A percentile compares a stretch with the other conserved stretches of the same genome.
Conservation (phyloP, 352 stramenopile genomes). For the Pelagophyceae sp. region DNA sequence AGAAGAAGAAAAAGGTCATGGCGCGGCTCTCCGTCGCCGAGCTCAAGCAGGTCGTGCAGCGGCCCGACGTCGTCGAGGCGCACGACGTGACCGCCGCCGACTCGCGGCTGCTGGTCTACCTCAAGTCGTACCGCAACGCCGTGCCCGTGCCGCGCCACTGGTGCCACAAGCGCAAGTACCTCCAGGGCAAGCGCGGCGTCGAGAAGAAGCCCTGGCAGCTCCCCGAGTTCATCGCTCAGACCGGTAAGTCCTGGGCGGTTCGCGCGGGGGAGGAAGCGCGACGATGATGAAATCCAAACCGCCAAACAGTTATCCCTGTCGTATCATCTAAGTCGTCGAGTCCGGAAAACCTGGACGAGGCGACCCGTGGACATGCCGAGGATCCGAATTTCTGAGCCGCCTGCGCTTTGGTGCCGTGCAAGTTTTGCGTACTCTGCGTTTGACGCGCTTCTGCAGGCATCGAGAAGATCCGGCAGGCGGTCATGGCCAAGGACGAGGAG, state of each 20-base stretch:
- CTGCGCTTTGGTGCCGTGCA: too few species aligned
- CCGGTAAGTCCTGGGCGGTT: too few species aligned
- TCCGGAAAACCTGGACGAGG: not conserved
- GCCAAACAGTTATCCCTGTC: slow-evolving; percentile 16
- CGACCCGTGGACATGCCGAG: too few species aligned
- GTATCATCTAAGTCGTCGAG: not conserved
- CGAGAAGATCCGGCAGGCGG: slow-evolving; percentile 38
- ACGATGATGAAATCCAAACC: slow-evolving; percentile 1
- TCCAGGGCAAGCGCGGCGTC: slow-evolving; percentile 86
- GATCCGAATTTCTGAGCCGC: too few species aligned
- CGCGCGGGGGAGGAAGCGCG: not conserved
- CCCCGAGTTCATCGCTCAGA: slow-evolving; percentile 95
- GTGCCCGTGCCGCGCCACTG: slow-evolving; percentile 92
- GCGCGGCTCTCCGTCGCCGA: slow-evolving; percentile 83
- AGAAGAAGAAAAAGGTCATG: slow-evolving; percentile 83
- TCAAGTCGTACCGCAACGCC: slow-evolving; percentile 90
- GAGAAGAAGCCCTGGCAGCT: slow-evolving; percentile 88
- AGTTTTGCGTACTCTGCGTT: too few species aligned
- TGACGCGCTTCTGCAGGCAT: too few species aligned
- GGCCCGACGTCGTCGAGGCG: slow-evolving; percentile 86
- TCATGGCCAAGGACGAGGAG: slow-evolving; percentile 59
- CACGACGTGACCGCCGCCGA: slow-evolving; percentile 92
- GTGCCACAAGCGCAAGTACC: slow-evolving; percentile 95
- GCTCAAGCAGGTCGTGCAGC: slow-evolving; percentile 75
- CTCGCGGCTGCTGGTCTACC: slow-evolving; percentile 82